These are phyloP conservation scores for Pulveroboletus ravenelii DNA, from an alignment of 768 basidiomycete genomes.

Conservation along the genomic window DNA sequence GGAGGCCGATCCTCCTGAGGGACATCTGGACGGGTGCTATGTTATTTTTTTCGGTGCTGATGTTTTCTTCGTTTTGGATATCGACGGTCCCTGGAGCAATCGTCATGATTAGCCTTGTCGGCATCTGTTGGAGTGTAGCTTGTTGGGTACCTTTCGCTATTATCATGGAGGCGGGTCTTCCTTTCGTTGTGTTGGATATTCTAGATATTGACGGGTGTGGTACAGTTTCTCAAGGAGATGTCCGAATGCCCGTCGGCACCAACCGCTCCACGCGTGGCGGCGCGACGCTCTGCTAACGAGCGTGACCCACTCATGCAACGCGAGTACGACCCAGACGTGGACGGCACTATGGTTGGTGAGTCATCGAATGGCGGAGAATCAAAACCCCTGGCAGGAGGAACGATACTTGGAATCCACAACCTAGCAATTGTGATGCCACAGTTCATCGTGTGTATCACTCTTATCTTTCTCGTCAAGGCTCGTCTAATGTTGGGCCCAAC, in stretches of 20 bases:
- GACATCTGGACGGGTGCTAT: constrained; percentile 93
- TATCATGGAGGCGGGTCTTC: constrained; percentile 85
- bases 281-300: constrained; percentile 34
- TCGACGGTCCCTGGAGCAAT: constrained; percentile 74
- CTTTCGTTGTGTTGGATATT: constrained; percentile 28
- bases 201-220: background rate
- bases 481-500: background rate
- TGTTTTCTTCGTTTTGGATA: constrained; percentile 84
- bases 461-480: background rate
- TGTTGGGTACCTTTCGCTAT: constrained; percentile 97
- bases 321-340: constrained; percentile 44
- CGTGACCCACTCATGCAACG: constrained; percentile 55
- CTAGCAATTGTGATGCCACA: constrained; percentile 94
- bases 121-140: constrained; percentile 96
- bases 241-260: constrained; percentile 30
- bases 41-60: constrained; percentile 72
- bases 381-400: constrained; percentile 74
- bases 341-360: constrained; percentile 34
- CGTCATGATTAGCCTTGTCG: constrained; percentile 75
- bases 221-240: constrained; percentile 71
- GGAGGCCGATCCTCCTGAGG: constrained; percentile 85
- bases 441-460: constrained; percentile 63
- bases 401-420: constrained; percentile 92
- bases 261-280: constrained; percentile 12
- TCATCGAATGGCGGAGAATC: constrained; percentile 20